These are phyloP conservation scores for Diplodia scrobiculata DNA, from an alignment of 2,329 filamentous ascomycete genomes.

Conservation along the genomic window DNA sequence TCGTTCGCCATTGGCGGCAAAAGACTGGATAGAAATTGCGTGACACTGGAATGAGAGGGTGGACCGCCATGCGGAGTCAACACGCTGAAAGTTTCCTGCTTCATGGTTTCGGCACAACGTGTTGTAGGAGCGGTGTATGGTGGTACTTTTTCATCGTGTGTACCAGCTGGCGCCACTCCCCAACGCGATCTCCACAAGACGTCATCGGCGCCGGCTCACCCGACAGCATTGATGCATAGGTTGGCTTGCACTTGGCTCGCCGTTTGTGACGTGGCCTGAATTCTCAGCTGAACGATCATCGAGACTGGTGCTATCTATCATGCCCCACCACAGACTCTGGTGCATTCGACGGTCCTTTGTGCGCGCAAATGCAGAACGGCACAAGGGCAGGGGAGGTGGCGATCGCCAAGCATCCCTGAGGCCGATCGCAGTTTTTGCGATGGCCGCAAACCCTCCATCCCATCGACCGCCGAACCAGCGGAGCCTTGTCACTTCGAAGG, in stretches of 20 bases:
- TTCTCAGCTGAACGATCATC: neutral
- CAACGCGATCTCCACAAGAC: neutral
- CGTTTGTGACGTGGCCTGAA: neutral
- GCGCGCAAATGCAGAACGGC: neutral
- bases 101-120: neutral
- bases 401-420: slow-evolving; percentile 1
- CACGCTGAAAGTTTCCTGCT: neutral
- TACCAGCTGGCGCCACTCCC: neutral
- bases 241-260: neutral
- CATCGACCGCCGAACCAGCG: neutral
- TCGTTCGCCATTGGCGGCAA: slow-evolving; percentile 41
- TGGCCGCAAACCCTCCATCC: neutral
- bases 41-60: slow-evolving; percentile 30
- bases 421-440: neutral
- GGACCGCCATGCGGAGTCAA: neutral
- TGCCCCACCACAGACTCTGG: neutral
- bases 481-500: no score
- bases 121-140: neutral
- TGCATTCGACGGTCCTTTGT: neutral
- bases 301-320: neutral
- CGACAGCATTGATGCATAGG: neutral
- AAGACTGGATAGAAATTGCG: slow-evolving; percentile 37
- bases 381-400: neutral
- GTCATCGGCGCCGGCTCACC: neutral
- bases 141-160: neutral